Evolutionary conservation across 73 alveolate genomes (phyloP).

Genomic region (Tetrahymena thermophila): DNA sequence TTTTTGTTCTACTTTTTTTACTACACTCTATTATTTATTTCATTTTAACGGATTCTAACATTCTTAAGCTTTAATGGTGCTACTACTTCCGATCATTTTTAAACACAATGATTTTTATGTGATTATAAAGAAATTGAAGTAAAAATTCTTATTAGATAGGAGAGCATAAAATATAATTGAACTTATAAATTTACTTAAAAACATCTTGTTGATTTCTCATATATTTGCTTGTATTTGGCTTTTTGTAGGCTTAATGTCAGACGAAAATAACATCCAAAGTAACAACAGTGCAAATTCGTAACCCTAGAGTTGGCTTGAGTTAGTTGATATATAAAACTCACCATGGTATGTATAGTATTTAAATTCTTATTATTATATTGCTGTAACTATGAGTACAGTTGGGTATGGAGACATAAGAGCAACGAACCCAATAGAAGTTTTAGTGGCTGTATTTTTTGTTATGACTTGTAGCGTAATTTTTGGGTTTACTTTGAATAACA

Average conservation of each 20-base stretch:
- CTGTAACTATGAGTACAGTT: slow-evolving; percentile 34
- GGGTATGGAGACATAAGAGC: slow-evolving; percentile 35
- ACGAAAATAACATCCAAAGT: background rate
- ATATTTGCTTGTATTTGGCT: slow-evolving; percentile 32
- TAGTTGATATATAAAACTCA: background rate
- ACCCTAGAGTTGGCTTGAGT: slow-evolving; percentile 12
- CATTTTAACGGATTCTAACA: background rate
- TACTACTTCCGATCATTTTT: background rate
- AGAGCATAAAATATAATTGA: slow-evolving; percentile 1
- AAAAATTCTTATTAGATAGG: background rate
- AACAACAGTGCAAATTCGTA: background rate
- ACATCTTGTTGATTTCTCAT: slow-evolving; percentile 22
- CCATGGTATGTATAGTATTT: slow-evolving; percentile 3
- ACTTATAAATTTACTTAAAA: slow-evolving; percentile 7
- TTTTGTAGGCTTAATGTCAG: slow-evolving; percentile 14
- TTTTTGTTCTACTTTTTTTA: background rate
- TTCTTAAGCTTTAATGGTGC: background rate
- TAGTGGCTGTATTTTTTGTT: slow-evolving; percentile 10
- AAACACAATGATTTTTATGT: background rate
- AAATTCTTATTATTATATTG: slow-evolving; percentile 13
- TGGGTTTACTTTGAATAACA: slow-evolving; percentile 8
- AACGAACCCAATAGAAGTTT: slow-evolving; percentile 2
- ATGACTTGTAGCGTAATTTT: slow-evolving; percentile 24
- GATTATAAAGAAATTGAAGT: background rate
- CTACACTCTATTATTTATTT: background rate